Evolutionary conservation across 1,284 basidiomycete species (phyloP), one percentile per base, ranked within the genome.

Genomic region (Ganoderma lingzhi): DNA sequence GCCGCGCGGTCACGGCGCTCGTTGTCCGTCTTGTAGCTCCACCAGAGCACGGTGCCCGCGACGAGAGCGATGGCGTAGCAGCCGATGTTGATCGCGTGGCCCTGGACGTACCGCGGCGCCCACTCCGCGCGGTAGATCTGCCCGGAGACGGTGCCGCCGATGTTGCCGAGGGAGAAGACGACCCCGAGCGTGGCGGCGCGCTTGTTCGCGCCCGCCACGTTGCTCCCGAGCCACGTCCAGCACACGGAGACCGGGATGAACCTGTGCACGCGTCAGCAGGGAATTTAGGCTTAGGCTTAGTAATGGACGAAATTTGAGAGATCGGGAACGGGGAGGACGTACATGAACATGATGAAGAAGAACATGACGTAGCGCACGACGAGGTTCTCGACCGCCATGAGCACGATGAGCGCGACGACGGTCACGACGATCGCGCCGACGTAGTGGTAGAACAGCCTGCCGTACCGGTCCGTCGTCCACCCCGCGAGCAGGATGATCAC

Each of bases 371-470:
- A 80, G 63, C 78, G 76, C 65, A 74, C 78, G 62, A 75, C 74
- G 42, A 77, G 74, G 71, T 76, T 77, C 70, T 75, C 66, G 58
- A 73, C 86, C 15, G 87, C 78, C 42, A 92, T 80, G 45, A 93
- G 80, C 55, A 92, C 82, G 68, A 91, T 87, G 73, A 93, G 92
- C 1, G 90, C 92, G 12, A 90, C 77, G 67, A 90, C 88, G 14
- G 86, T 85, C 30, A 92, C 76, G 2, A 80, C 70, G 6, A 87
- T 87, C 17, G 85, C 77, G 4, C 79, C 82, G 65, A 90, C 85
- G 76, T 92, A 93, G 76, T 90, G 88, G 1, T 84, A 82, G 28
- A 87, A 90, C 62, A 89, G 83, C 32, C 75, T 73, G 59, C 88
- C 84, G 71, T 80, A 78, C 48, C 79, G 79, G 69, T 78, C 77